Conservation (phyloP, 2,329 filamentous ascomycete species). For the Fusarium goolgardi region DNA sequence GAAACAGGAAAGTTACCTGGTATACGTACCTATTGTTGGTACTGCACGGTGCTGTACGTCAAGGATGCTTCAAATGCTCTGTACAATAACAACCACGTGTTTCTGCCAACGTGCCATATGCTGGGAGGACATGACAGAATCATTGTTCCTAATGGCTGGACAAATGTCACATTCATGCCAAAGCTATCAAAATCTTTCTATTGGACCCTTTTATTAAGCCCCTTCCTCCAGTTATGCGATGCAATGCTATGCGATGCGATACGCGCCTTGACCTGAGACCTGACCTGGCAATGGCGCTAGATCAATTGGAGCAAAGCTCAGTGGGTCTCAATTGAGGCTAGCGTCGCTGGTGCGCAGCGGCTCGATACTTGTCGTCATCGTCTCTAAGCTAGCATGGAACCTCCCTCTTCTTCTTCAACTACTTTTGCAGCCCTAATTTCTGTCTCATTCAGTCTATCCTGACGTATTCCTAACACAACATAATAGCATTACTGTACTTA, state of each 20-base stretch:
- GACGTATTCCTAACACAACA: slow-evolving; percentile 1
- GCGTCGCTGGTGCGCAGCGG: slow-evolving; percentile 35
- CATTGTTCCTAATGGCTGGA: not conserved
- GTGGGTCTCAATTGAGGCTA: slow-evolving; percentile 35
- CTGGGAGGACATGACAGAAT: not conserved
- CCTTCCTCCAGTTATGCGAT: slow-evolving; percentile 1
- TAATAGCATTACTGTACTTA: slow-evolving; percentile 17
- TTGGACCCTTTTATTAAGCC: slow-evolving; percentile 17
- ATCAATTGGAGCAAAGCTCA: slow-evolving; percentile 17
- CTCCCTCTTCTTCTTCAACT: slow-evolving; percentile 28
- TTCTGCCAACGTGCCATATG: slow-evolving; percentile 2
- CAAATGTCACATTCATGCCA: slow-evolving; percentile 4
- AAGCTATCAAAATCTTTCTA: slow-evolving; percentile 5
- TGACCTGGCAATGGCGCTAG: not conserved
- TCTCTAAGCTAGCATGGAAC: slow-evolving; percentile 29
- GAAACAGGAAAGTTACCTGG: slow-evolving; percentile 17
- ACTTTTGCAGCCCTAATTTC: slow-evolving; percentile 30
- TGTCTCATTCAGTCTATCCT: slow-evolving; percentile 22
- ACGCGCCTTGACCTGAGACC: slow-evolving; percentile 1
- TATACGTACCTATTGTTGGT: not conserved
- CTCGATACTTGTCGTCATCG: slow-evolving; percentile 47
- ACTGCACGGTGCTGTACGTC: not conserved
- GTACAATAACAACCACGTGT: slow-evolving; percentile 22
- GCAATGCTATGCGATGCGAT: slow-evolving; percentile 5
- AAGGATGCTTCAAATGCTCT: not conserved